Conservation (phyloP, 495 filamentous ascomycete species). For the Penicillium parvum region DNA sequence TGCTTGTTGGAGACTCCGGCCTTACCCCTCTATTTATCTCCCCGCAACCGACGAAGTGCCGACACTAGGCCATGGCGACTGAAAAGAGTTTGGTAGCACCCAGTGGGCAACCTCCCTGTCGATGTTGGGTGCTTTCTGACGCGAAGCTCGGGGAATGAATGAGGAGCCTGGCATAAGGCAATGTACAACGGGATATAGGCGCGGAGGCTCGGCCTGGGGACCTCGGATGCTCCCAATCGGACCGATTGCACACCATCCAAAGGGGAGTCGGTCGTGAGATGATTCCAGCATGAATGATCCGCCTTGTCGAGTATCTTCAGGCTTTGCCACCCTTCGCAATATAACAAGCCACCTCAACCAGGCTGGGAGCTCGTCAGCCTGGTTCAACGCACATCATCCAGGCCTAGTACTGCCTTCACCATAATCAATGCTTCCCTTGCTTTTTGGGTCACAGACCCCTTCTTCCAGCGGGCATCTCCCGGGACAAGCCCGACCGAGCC, state of each 20-base stretch:
- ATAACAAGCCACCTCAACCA: too few species aligned
- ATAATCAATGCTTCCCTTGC: slow-evolving; percentile 15
- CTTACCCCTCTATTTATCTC: not conserved
- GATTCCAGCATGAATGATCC: not conserved
- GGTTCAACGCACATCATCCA: too few species aligned
- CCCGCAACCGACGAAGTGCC: slow-evolving; percentile 1
- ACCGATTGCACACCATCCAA: too few species aligned
- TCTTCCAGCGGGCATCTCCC: slow-evolving; percentile 14
- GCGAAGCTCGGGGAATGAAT: too few species aligned
- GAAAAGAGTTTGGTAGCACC: too few species aligned
- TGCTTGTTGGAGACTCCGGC: not conserved
- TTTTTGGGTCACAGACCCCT: slow-evolving; percentile 19
- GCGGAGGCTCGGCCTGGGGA: slow-evolving; percentile 12
- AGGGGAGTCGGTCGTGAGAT: too few species aligned
- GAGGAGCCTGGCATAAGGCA: too few species aligned
- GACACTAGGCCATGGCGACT: not conserved
- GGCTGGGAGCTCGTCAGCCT: not conserved
- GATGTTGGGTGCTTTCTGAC: too few species aligned
- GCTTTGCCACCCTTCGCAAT: too few species aligned
- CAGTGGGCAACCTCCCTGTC: too few species aligned
- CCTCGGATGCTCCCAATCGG: slow-evolving; percentile 11
- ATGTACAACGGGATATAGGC: too few species aligned
- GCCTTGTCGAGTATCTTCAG: too few species aligned
- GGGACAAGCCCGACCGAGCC: slow-evolving; percentile 5
- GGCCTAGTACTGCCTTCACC: not conserved